phyloP scores from a whole-genome alignment of 768 basidiomycete species.

The Mycena alexandri region DNA sequence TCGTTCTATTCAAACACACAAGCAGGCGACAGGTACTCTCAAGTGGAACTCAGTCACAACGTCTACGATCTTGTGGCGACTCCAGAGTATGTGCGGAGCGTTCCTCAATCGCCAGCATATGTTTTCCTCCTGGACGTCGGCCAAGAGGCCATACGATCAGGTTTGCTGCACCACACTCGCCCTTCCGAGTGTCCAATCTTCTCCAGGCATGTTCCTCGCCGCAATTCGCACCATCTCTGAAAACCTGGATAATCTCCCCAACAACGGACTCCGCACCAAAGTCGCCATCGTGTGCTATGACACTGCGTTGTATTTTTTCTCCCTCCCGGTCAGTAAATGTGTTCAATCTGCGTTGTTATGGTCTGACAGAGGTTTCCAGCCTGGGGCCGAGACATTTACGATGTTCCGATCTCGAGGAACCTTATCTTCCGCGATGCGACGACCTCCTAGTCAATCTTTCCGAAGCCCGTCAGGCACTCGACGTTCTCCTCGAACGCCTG shows the following conservation, averaged over 20 bases:
- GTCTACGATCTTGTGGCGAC: slow-evolving; percentile 77
- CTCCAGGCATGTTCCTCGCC: slow-evolving; percentile 70
- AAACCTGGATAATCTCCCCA: slow-evolving; percentile 73
- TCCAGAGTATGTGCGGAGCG: slow-evolving; percentile 75
- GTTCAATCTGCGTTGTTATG: neutral
- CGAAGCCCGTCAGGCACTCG: slow-evolving; percentile 65
- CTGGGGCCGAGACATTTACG: slow-evolving; percentile 40
- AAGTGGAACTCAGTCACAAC: slow-evolving; percentile 69
- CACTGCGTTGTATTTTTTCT: slow-evolving; percentile 73
- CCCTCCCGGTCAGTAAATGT: slow-evolving; percentile 56
- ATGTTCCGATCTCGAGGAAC: slow-evolving; percentile 78
- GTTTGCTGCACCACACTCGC: slow-evolving; percentile 45
- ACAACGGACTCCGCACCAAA: slow-evolving; percentile 70
- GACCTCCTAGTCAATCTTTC: slow-evolving; percentile 74
- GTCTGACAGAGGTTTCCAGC: slow-evolving; percentile 34
- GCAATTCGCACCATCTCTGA: slow-evolving; percentile 77
- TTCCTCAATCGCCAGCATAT: slow-evolving; percentile 75
- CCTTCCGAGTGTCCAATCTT: neutral
- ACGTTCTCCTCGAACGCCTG: slow-evolving; percentile 64
- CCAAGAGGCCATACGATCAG: slow-evolving; percentile 68
- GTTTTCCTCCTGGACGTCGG: slow-evolving; percentile 78
- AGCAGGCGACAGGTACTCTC: slow-evolving; percentile 64
- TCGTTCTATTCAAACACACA: slow-evolving; percentile 74
- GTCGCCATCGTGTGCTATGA: slow-evolving; percentile 75
- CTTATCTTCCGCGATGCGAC: slow-evolving; percentile 71